These are phyloP conservation scores for Trichoderma citrinoviride DNA, from an alignment of 2,329 filamentous ascomycete species.

Conservation along the genomic window DNA sequence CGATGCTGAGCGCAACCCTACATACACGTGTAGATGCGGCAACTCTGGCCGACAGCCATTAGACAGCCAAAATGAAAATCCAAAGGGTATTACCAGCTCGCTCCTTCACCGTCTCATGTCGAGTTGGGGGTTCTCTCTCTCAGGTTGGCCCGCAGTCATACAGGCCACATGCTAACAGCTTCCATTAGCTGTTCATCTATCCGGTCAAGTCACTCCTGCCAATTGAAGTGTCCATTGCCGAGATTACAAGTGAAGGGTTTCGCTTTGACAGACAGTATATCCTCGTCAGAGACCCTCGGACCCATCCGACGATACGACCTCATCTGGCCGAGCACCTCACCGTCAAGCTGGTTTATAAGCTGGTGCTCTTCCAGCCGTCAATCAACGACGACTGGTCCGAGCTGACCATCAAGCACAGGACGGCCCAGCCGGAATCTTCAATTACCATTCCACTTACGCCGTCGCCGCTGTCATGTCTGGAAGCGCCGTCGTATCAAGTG, in stretches of 20 bases:
- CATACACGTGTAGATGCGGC: not conserved
- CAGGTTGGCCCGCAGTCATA: not conserved
- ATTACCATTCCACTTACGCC: conserved; percentile 26
- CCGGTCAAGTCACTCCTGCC: conserved; percentile 26
- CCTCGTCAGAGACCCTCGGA: conserved; percentile 22
- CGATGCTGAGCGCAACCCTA: conserved; percentile 4
- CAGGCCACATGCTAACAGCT: not conserved
- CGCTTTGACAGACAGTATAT: conserved; percentile 27
- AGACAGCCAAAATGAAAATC: conserved; percentile 22
- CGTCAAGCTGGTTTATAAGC: conserved; percentile 23
- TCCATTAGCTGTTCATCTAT: conserved; percentile 25
- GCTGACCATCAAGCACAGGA: conserved; percentile 23
- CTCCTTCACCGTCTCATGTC: not conserved
- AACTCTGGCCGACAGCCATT: not conserved
- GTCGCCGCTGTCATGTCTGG: conserved; percentile 21
- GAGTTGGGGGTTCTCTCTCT: not conserved
- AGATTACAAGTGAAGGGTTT: conserved; percentile 25
- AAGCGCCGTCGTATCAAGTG: conserved; percentile 23
- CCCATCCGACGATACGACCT: conserved; percentile 1
- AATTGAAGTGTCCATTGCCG: conserved; percentile 24
- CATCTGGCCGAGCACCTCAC: conserved; percentile 25
- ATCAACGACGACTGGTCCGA: conserved; percentile 26
- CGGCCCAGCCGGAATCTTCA: conserved; percentile 20
- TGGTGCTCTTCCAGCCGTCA: conserved; percentile 25
- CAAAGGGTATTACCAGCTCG: conserved; percentile 20